Percentiles rank a stretch among this genome's conserved stretches.
phyloP scores from a whole-genome alignment of 306 rosid species.

The Pyrus pyrifolia region DNA sequence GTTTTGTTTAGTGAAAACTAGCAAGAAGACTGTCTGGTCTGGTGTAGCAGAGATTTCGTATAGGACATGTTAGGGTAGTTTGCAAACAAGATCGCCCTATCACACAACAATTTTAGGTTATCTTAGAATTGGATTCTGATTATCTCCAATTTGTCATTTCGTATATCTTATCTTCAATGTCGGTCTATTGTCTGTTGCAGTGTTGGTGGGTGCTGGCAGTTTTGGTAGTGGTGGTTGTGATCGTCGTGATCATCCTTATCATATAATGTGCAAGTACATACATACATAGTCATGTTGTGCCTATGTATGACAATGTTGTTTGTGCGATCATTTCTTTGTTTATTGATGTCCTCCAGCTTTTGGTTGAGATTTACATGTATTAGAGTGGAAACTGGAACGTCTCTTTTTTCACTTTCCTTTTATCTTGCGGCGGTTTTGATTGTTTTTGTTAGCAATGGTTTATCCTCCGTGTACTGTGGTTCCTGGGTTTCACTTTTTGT shows the following conservation, averaged over 20 bases:
- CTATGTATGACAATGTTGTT: neutral
- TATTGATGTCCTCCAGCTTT: neutral
- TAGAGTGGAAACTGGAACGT: neutral
- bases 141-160: neutral
- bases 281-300: constrained; percentile 3
- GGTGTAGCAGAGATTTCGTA: neutral
- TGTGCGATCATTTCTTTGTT: neutral
- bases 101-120: neutral
- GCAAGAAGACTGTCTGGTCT: neutral
- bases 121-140: neutral
- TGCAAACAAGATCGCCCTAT: too few relatives aligned
- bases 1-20: neutral
- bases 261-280: constrained; percentile 23
- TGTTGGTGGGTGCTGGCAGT: constrained; percentile 59
- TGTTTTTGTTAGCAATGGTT: neutral
- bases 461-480: neutral
- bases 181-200: constrained; percentile 35
- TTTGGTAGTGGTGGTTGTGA: constrained; percentile 34
- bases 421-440: neutral
- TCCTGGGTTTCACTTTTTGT: neutral
- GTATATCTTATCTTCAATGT: neutral
- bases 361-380: neutral
- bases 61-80: neutral
- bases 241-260: constrained; percentile 37
- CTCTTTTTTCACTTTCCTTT: neutral